These are phyloP conservation scores for Claviceps fusiformis DNA, from an alignment of 2,329 filamentous ascomycete species.

Conservation along the genomic window DNA sequence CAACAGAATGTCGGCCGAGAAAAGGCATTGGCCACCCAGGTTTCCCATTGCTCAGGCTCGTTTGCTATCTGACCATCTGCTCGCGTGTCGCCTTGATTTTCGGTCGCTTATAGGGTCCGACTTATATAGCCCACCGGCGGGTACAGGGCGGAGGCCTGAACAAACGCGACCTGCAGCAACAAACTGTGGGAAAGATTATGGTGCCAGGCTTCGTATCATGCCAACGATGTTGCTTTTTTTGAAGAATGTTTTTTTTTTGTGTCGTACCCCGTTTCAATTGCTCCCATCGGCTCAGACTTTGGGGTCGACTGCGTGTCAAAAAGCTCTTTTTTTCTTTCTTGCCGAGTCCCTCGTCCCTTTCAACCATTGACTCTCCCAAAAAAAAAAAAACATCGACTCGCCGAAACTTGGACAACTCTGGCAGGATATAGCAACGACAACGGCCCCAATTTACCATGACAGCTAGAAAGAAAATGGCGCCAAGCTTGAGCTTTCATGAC, in stretches of 20 bases:
- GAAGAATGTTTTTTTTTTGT: too few species aligned
- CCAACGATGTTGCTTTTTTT: background rate
- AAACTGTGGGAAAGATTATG: background rate
- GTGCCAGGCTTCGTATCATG: background rate
- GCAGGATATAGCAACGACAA: background rate
- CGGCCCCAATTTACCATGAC: background rate
- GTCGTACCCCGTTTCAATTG: background rate
- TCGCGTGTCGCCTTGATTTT: background rate
- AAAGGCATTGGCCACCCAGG: background rate
- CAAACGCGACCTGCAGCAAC: background rate
- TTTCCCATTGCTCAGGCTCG: background rate
- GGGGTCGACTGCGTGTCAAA: background rate
- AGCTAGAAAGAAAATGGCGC: conserved; percentile 5
- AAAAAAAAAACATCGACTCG: background rate
- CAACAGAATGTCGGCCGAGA: background rate
- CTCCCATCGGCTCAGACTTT: background rate
- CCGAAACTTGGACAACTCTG: background rate
- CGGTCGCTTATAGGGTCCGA: background rate
- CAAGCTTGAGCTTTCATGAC: conserved; percentile 5
- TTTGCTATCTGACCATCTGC: background rate
- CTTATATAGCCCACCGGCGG: background rate
- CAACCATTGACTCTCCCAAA: background rate
- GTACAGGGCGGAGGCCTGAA: background rate
- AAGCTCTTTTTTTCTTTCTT: background rate
- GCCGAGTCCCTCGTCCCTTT: background rate